Conservation (phyloP, 768 basidiomycete species). For the Pholiota microspora region DNA sequence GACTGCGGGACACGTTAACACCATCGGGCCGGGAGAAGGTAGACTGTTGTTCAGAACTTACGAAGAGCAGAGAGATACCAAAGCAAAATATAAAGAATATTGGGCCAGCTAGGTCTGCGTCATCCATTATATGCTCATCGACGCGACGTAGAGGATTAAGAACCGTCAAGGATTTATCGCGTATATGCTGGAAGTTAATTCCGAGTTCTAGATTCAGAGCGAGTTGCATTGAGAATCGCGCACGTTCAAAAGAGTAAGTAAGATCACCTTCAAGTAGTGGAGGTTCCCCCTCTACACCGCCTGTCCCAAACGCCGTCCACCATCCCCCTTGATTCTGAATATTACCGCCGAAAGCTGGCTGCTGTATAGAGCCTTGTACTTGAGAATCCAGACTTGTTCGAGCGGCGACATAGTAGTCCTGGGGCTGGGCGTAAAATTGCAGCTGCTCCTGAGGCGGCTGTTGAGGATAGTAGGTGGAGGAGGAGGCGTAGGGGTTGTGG, state of each 20-base stretch:
- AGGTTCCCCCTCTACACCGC: slow-evolving; percentile 93
- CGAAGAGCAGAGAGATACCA: slow-evolving; percentile 87
- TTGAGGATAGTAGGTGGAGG: slow-evolving; percentile 53
- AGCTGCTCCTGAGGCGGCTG: slow-evolving; percentile 54
- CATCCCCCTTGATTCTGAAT: slow-evolving; percentile 76
- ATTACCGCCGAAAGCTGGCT: slow-evolving; percentile 60
- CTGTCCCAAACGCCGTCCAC: slow-evolving; percentile 97
- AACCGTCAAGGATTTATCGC: slow-evolving; percentile 90
- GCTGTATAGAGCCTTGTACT: slow-evolving; percentile 50
- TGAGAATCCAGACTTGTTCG: slow-evolving; percentile 79
- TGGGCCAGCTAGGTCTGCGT: slow-evolving; percentile 96
- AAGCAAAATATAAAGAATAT: slow-evolving; percentile 95
- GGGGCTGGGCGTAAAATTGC: slow-evolving; percentile 73
- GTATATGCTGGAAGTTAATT: slow-evolving; percentile 96
- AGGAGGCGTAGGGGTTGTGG: slow-evolving; percentile 56
- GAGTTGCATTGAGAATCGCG: neutral
- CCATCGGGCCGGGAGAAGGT: slow-evolving; percentile 4
- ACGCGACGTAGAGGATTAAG: slow-evolving; percentile 86
- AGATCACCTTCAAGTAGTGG: slow-evolving; percentile 87
- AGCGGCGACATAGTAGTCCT: slow-evolving; percentile 58
- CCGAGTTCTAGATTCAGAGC: slow-evolving; percentile 70
- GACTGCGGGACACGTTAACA: slow-evolving; percentile 52
- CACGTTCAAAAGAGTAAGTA: neutral
- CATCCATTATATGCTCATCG: slow-evolving; percentile 96
- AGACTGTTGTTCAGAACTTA: slow-evolving; percentile 39